Evolutionary conservation across 2,329 filamentous ascomycete species (phyloP), one percentile per base, ranked within the genome.

Genomic region (Fusarium cyanostomum): DNA sequence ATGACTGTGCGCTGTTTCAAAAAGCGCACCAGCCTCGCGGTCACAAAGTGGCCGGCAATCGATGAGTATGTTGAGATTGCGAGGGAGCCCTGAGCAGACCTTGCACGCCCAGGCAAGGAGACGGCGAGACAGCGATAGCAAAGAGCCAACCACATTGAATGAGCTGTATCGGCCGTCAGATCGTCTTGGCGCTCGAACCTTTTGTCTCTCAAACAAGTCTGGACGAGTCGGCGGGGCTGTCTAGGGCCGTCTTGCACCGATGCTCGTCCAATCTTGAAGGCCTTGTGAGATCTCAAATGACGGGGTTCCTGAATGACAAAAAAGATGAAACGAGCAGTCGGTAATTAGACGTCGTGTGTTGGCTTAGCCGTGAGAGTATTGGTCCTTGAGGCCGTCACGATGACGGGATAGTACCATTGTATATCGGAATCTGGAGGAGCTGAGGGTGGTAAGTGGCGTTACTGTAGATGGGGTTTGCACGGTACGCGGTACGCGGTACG

Each of bases 81-180:
- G 31, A 37, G 45, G 46, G 50, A 63, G 50, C 46, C 44, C 18
- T 46, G 41, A 21, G 31, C 16, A 18, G 38, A 46, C 45, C 12
- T 45, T 31, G 41, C 13, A 28, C 24, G 27, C 26, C 37, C 33
- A 21, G 35, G 28, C 44, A 57, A 57, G 16, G 41, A 51, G 38
- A 62, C 28, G 30, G 34, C 24, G 39, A 54, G 46, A 59, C 57
- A 63, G 38, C 38, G 15, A 45, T 13, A 44, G 15, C 16, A 59
- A 44, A 33, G 61, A 54, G 39, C 37, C 49, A 66, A 57, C 58
- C 58, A 65, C 62, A 38, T 37, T 62, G 26, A 44, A 43, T 35
- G 33, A 66, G 18, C 50, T 61, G 46, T 37, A 26, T 31, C 35
- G 27, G 45, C 26, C 15, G 27, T 50, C 26, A 28, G 31, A 50